Evolutionary conservation across 2,329 filamentous ascomycete species (phyloP).

Genomic region (Aureobasidium uvarum): DNA sequence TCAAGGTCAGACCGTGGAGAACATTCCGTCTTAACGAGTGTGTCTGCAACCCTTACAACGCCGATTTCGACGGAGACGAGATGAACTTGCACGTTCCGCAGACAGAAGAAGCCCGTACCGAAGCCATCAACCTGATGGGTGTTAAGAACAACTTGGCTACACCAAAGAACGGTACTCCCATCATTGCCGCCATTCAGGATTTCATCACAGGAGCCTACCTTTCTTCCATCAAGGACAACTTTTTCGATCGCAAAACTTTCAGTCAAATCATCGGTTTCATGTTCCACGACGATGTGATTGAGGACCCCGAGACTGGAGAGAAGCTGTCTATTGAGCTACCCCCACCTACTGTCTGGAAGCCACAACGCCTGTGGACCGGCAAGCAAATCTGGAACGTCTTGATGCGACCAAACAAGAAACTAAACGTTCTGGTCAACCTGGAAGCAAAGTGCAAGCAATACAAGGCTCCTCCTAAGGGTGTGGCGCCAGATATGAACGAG

Average conservation of each 20-base stretch:
- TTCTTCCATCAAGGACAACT: constrained; percentile 86
- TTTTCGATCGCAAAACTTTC: constrained; percentile 86
- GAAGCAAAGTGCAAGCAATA: constrained; percentile 90
- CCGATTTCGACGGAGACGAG: constrained; percentile 98
- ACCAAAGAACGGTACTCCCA: constrained; percentile 95
- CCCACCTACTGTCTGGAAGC: constrained; percentile 81
- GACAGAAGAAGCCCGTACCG: constrained; percentile 91
- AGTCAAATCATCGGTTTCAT: constrained; percentile 90
- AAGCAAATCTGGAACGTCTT: constrained; percentile 95
- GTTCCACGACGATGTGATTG: constrained; percentile 67
- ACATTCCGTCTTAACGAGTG: constrained; percentile 98
- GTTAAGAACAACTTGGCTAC: constrained; percentile 96
- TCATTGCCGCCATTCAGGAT: constrained; percentile 98
- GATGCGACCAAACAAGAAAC: constrained; percentile 84
- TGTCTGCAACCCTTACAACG: constrained; percentile 97
- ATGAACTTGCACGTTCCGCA: constrained; percentile 99
- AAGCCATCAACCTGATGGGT: constrained; percentile 95
- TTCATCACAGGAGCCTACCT: constrained; percentile 96
- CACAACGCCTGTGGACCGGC: constrained; percentile 87
- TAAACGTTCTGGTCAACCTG: constrained; percentile 80
- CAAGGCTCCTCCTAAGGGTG: constrained; percentile 56
- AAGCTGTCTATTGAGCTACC: constrained; percentile 74
- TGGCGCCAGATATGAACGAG: constrained; percentile 72
- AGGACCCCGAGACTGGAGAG: constrained; percentile 48
- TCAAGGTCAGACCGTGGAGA: constrained; percentile 89